These are phyloP conservation scores for Sporothrix euskadiensis DNA, from an alignment of 2,329 filamentous ascomycete genomes.

Conservation along the genomic window DNA sequence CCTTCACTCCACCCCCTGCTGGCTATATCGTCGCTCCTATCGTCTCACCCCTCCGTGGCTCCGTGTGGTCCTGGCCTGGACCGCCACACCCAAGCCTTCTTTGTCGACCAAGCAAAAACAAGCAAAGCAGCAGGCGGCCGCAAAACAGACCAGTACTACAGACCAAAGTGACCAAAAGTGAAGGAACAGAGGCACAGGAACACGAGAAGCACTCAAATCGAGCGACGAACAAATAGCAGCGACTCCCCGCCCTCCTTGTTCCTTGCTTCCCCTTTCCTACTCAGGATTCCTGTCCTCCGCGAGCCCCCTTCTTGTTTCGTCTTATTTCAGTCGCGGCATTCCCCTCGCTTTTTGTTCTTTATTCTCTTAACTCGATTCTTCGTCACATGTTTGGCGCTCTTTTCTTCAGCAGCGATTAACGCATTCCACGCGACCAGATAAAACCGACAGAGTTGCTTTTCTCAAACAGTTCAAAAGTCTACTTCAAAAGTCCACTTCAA, in stretches of 20 bases:
- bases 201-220: background rate
- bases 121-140: background rate
- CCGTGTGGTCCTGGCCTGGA: constrained; percentile 7
- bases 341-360: background rate
- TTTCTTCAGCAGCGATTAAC: background rate
- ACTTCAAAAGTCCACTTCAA: background rate
- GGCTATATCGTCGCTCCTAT: constrained; percentile 20
- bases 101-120: constrained; percentile 11
- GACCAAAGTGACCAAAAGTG: background rate
- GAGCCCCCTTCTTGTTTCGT: constrained; percentile 15
- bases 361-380: background rate
- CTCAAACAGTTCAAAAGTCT: background rate
- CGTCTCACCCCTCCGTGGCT: constrained; percentile 3
- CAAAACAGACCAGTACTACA: background rate
- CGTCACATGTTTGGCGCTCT: background rate
- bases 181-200: background rate
- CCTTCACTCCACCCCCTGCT: background rate
- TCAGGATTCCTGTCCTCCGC: background rate
- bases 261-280: background rate
- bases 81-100: constrained; percentile 13
- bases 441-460: background rate
- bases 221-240: constrained; percentile 21
- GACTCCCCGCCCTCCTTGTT: constrained; percentile 22
- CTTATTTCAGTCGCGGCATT: background rate
- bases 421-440: background rate